phyloP scores from a whole-genome alignment of 495 filamentous ascomycete species.

The Penicillium soppii region DNA sequence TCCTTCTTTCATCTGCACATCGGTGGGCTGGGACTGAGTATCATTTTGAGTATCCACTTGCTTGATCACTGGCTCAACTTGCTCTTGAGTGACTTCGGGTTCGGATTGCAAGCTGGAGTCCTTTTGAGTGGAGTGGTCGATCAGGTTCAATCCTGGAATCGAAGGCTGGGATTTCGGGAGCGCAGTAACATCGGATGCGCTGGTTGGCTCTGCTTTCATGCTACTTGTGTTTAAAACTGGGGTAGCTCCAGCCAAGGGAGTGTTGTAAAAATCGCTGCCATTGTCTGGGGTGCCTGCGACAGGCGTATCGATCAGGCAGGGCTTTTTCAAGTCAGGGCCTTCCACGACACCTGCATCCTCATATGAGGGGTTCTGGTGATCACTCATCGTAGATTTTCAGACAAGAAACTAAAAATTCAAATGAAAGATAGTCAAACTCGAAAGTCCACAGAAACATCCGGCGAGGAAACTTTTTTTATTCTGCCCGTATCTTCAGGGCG shows the following conservation, averaged over 20 bases:
- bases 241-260: constrained; percentile 30
- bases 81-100: constrained; percentile 6
- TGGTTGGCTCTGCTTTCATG: not conserved
- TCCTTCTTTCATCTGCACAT: constrained; percentile 4
- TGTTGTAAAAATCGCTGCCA: constrained; percentile 47
- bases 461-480: constrained; percentile 32
- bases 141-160: constrained; percentile 43
- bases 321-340: constrained; percentile 21
- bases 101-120: constrained; percentile 10
- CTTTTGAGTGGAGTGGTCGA: constrained; percentile 26
- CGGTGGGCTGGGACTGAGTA: not conserved
- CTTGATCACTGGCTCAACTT: not conserved
- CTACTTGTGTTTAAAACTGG: constrained; percentile 11
- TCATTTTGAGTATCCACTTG: not conserved
- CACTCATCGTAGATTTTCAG: constrained; percentile 41
- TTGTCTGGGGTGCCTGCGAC: constrained; percentile 35
- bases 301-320: constrained; percentile 33
- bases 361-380: constrained; percentile 24
- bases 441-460: constrained; percentile 32
- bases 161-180: constrained; percentile 17
- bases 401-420: constrained; percentile 5
- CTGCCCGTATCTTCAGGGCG: constrained; percentile 35
- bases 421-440: not conserved
- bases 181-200: constrained; percentile 5
- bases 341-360: constrained; percentile 16